Conservation (phyloP, 2,329 filamentous ascomycete genomes). For the Periconia sp. region DNA sequence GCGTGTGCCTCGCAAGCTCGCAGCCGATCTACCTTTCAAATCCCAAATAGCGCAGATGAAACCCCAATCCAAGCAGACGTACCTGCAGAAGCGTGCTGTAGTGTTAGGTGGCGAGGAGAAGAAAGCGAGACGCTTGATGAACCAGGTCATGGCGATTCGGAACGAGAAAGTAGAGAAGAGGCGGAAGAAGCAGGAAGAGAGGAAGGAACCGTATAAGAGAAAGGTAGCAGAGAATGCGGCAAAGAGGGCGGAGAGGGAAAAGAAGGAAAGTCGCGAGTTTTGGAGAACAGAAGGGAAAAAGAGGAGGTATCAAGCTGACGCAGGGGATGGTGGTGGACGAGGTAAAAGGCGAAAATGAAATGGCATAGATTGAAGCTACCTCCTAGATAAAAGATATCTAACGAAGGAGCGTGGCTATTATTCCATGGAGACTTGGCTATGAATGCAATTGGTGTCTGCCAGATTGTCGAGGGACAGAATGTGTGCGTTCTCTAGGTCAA, state of each 20-base stretch:
- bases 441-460: too few relatives aligned
- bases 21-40: slow-evolving; percentile 87
- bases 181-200: slow-evolving; percentile 84
- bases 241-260: slow-evolving; percentile 86
- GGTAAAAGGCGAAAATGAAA: slow-evolving; percentile 43
- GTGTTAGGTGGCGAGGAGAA: slow-evolving; percentile 84
- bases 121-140: slow-evolving; percentile 85
- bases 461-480: too few relatives aligned
- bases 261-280: slow-evolving; percentile 88
- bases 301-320: slow-evolving; percentile 64
- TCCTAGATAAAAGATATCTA: too few relatives aligned
- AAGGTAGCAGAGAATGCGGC: slow-evolving; percentile 83
- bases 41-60: slow-evolving; percentile 85
- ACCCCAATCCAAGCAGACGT: slow-evolving; percentile 80
- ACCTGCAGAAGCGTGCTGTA: slow-evolving; percentile 96
- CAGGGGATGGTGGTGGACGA: slow-evolving; percentile 52
- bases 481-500: too few relatives aligned
- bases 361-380: too few relatives aligned
- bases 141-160: slow-evolving; percentile 87
- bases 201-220: slow-evolving; percentile 78
- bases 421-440: too few relatives aligned
- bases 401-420: too few relatives aligned
- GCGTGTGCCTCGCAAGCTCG: slow-evolving; percentile 77
- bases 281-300: slow-evolving; percentile 92
- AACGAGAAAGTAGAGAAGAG: slow-evolving; percentile 91